Conservation (phyloP, 2,329 filamentous ascomycete species). For the Hirsutella minnesotensis region DNA sequence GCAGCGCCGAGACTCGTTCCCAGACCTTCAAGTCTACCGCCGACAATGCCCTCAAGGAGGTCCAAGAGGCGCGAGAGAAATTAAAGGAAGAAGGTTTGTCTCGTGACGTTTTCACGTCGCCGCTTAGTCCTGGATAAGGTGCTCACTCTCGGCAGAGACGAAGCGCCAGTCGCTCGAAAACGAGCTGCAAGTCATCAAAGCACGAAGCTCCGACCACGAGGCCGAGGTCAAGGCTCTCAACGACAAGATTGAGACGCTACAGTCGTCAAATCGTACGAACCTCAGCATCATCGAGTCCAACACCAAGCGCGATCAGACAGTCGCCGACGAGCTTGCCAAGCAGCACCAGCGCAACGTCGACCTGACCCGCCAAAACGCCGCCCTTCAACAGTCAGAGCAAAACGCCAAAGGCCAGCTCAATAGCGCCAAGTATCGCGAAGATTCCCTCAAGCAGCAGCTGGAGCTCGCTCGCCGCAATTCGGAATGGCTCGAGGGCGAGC, state of each 20-base stretch:
- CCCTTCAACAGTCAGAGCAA: conserved; percentile 75
- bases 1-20: conserved; percentile 70
- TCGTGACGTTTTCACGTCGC: not conserved
- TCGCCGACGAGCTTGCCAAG: conserved; percentile 75
- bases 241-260: conserved; percentile 73
- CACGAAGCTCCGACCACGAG: conserved; percentile 61
- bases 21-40: conserved; percentile 71
- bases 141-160: conserved; percentile 47
- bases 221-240: conserved; percentile 67
- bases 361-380: conserved; percentile 69
- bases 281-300: conserved; percentile 83
- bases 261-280: conserved; percentile 86
- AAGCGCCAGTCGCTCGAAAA: conserved; percentile 64
- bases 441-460: conserved; percentile 80
- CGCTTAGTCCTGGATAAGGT: not conserved
- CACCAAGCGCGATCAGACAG: conserved; percentile 70
- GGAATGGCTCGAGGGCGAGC: conserved; percentile 85
- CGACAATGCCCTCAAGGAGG: conserved; percentile 74
- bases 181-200: conserved; percentile 68
- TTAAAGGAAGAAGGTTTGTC: conserved; percentile 67
- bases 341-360: conserved; percentile 83
- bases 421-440: conserved; percentile 80
- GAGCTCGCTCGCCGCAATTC: conserved; percentile 80
- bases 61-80: conserved; percentile 70
- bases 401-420: conserved; percentile 67